Evolutionary conservation across 1,139 yeast genomes (phyloP), one percentile per base, ranked within the genome.

Genomic region (Pichiaceae sp.): DNA sequence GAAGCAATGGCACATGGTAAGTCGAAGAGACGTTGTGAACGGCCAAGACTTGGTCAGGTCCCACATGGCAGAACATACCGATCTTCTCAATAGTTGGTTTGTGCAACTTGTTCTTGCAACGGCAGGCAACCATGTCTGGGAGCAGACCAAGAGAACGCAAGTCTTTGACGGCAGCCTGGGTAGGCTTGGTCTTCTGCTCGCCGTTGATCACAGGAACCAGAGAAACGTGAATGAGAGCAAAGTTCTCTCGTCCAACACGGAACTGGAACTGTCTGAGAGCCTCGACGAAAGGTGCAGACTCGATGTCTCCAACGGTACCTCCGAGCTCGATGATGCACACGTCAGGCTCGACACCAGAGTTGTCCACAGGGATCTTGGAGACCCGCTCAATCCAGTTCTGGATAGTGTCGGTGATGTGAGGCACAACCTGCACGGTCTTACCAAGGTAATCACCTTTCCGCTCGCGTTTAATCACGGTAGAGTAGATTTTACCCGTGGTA

Each of bases 261-360:
- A 91, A 91, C 68, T 91, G 98, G 66, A 91, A 91, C 66, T 91
- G 99, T 70, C 99, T 85, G 49, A 91, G 75, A 24, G 99, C 98
- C 67, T 91, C 99, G 40, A 91, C 97, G 52, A 91, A 91, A 24
- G 99, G 98, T 37, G 98, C 98, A 58, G 94, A 79, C 68, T 91
- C 99, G 56, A 91, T 91, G 60, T 91, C 99, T 59, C 99, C 99
- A 43, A 93, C 98, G 29, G 99, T 91, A 59, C 99, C 99, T 59
- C 99, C 99, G 46, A 91, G 74, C 68, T 91, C 99, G 50, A 91
- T 78, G 56, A 91, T 87, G 72, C 98, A 91, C 39, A 91, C 81
- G 53, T 91, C 97, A 26, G 91, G 91, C 55, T 79, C 85, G 57
- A 80, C 72, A 34, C 94, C 95, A 34, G 91, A 73, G 45, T 84